Conservation (phyloP, 345 rosid genomes). For the Rhizophora apiculata region DNA sequence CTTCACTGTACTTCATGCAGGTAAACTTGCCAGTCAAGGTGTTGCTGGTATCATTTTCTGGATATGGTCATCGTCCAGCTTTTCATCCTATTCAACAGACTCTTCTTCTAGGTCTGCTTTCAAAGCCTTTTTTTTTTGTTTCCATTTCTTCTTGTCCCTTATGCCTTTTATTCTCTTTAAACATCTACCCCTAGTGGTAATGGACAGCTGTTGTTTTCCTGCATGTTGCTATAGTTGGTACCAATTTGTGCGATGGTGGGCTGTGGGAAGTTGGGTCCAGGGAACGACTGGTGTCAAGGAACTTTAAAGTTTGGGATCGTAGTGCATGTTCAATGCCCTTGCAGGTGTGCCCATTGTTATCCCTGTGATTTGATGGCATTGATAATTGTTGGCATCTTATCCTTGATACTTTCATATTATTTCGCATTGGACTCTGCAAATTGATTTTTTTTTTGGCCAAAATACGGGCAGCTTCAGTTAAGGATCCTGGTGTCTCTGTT, state of each 20-base stretch:
- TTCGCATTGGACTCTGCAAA: constrained; percentile 9
- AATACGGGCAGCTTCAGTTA: constrained; percentile 73
- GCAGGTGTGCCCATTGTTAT: constrained; percentile 51
- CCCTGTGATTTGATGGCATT: not conserved
- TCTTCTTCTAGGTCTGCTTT: constrained; percentile 65
- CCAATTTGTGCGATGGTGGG: constrained; percentile 87
- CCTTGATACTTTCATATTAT: constrained; percentile 2
- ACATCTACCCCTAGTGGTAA: constrained; percentile 7
- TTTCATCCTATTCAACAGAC: constrained; percentile 88
- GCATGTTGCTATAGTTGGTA: constrained; percentile 70
- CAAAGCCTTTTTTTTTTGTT: constrained; percentile 4
- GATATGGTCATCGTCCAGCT: constrained; percentile 70
- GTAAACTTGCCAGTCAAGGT: constrained; percentile 76
- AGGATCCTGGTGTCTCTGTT: constrained; percentile 87
- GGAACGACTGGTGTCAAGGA: constrained; percentile 67
- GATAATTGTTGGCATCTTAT: constrained; percentile 7
- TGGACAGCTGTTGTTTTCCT: constrained; percentile 20
- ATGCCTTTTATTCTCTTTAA: not conserved
- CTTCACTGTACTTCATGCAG: constrained; percentile 37
- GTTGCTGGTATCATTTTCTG: constrained; percentile 79
- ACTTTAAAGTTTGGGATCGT: constrained; percentile 94
- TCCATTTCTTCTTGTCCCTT: not conserved
- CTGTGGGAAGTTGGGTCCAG: constrained; percentile 92
- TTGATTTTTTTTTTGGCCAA: constrained; percentile 4
- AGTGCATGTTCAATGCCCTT: constrained; percentile 73